Conservation (phyloP, 1,139 yeast species). For the Groenewaldozyma auringiensis region DNA sequence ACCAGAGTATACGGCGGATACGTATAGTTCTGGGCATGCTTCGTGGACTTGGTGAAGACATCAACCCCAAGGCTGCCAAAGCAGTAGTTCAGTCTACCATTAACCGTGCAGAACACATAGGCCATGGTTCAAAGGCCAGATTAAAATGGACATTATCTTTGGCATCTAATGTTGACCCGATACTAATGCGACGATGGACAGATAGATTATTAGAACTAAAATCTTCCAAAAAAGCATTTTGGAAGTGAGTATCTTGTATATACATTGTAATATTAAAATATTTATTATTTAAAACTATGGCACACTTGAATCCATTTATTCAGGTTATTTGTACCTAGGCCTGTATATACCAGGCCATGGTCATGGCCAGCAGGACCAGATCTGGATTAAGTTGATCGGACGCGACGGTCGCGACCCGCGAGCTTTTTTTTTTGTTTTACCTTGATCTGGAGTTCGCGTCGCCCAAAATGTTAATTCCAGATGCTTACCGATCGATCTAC, state of each 20-base stretch:
- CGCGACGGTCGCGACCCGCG: no score
- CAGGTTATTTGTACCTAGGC: neutral
- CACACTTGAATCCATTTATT: neutral
- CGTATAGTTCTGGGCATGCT: conserved; percentile 13
- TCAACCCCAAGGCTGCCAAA: conserved; percentile 13
- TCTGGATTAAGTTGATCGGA: no score
- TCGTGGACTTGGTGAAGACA: conserved; percentile 10
- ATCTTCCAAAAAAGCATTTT: conserved; percentile 12
- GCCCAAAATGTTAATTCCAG: no score
- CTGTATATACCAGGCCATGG: no score
- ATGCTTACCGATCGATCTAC: no score
- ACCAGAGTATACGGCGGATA: conserved; percentile 16
- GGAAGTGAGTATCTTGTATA: conserved; percentile 7
- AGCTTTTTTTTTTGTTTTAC: no score
- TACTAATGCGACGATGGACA: conserved; percentile 13
- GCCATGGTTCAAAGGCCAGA: conserved; percentile 17
- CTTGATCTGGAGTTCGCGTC: no score
- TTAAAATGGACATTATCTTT: conserved; percentile 20
- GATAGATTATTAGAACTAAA: conserved; percentile 11
- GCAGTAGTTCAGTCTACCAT: conserved; percentile 14
- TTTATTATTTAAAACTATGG: neutral
- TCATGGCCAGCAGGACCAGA: no score
- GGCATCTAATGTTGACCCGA: conserved; percentile 17
- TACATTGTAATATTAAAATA: neutral
- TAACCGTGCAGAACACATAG: conserved; percentile 9